Percentiles rank a stretch among this genome's conserved stretches.
Evolutionary conservation across 805 yeast species (phyloP).

Genomic region (Lipomyces lipofer): DNA sequence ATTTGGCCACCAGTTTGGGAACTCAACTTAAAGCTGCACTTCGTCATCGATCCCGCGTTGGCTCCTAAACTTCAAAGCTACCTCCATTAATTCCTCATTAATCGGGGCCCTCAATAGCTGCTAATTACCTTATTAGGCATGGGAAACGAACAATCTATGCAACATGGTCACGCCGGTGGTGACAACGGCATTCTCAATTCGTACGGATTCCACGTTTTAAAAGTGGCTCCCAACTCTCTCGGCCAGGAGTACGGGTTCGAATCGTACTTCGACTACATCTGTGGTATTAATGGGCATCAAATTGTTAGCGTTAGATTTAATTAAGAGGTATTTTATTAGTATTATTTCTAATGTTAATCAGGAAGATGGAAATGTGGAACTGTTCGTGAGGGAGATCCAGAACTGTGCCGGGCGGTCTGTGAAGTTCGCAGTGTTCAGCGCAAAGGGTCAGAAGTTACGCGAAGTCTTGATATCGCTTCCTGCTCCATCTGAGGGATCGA

Average conservation of each 20-base stretch:
- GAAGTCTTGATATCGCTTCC: conserved; percentile 45
- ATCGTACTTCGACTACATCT: conserved; percentile 83
- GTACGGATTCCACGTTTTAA: conserved; percentile 60
- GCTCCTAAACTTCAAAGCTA: too few relatives aligned
- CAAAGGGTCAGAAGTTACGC: conserved; percentile 36
- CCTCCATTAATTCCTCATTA: too few relatives aligned
- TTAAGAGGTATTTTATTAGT: not conserved
- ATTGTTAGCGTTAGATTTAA: conserved; percentile 34
- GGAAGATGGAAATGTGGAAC: conserved; percentile 24
- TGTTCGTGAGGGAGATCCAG: conserved; percentile 21
- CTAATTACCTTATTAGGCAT: too few relatives aligned
- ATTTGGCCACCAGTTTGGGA: too few relatives aligned
- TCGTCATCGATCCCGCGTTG: too few relatives aligned
- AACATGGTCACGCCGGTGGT: conserved; percentile 1
- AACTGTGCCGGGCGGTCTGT: conserved; percentile 30
- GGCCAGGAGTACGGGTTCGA: conserved; percentile 62
- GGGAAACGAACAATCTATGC: conserved; percentile 30
- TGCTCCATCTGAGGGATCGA: not conserved
- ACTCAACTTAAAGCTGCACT: too few relatives aligned
- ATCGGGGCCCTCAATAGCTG: too few relatives aligned
- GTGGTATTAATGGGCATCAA: conserved; percentile 76
- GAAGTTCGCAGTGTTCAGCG: conserved; percentile 29
- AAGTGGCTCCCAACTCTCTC: conserved; percentile 49
- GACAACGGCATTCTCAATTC: conserved; percentile 17
- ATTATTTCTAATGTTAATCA: not conserved